These are phyloP conservation scores for Wallacemonas sp. DNA, from an alignment of 208 protist species.

Conservation along the genomic window DNA sequence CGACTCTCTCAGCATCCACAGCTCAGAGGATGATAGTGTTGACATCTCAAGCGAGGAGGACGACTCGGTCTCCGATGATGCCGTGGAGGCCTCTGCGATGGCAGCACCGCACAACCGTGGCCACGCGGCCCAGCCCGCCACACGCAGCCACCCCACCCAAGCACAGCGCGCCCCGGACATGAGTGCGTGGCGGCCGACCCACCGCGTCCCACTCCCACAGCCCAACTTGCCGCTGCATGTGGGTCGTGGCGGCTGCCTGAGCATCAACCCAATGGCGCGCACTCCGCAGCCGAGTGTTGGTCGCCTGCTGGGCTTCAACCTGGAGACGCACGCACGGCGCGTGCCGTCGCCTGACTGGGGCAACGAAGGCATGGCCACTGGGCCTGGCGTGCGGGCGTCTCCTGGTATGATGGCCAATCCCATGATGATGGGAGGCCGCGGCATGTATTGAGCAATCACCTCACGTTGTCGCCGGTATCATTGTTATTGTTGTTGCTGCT, in stretches of 20 bases:
- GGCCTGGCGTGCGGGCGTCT: background rate
- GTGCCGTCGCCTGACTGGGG: conserved; percentile 9
- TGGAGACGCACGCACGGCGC: background rate
- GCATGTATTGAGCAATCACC: no score
- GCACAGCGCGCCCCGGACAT: background rate
- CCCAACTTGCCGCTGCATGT: conserved; percentile 4
- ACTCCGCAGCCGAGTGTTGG: conserved; percentile 2
- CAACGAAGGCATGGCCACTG: background rate
- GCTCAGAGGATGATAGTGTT: background rate
- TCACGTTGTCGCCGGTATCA: no score
- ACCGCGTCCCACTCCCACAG: background rate
- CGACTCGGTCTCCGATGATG: background rate
- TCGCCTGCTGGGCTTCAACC: background rate
- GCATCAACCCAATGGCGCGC: background rate
- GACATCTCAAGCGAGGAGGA: background rate
- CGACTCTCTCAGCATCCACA: conserved; percentile 1
- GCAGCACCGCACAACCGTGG: background rate
- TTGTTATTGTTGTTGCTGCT: no score
- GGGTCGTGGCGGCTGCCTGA: conserved; percentile 7
- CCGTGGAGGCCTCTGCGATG: background rate
- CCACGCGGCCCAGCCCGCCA: background rate
- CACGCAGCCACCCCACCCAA: no score
- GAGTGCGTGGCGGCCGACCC: background rate
- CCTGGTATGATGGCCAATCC: background rate
- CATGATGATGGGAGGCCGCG: no score